phyloP scores from a whole-genome alignment of 2,329 filamentous ascomycete genomes.

The Bipolaris bicolor region DNA sequence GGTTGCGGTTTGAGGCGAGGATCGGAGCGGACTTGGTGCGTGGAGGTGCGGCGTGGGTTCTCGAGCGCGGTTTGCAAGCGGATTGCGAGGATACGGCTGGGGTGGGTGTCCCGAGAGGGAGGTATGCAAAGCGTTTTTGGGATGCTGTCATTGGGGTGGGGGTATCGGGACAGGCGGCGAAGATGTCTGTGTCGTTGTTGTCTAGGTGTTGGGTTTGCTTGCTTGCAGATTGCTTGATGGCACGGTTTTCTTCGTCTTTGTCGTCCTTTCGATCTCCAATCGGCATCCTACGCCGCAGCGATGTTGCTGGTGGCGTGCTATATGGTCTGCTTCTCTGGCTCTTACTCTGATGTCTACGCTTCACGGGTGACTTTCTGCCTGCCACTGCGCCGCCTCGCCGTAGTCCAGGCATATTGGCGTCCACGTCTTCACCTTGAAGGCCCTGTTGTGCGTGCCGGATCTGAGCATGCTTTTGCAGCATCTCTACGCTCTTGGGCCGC shows the following conservation, averaged over 20 bases:
- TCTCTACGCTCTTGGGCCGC: conserved; percentile 1
- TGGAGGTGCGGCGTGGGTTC: not conserved
- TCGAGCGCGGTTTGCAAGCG: not conserved
- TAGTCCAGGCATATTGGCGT: not conserved
- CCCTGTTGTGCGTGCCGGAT: not conserved
- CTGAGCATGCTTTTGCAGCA: not conserved
- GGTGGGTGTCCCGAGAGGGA: conserved; percentile 14
- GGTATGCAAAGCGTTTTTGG: conserved; percentile 24
- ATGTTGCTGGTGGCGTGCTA: conserved; percentile 1
- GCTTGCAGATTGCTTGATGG: not conserved
- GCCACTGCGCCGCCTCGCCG: conserved; percentile 6
- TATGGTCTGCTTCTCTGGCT: conserved; percentile 9
- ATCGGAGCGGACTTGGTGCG: not conserved
- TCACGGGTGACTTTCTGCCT: conserved; percentile 12
- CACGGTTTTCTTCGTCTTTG: not conserved
- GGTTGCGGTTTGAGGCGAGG: not conserved
- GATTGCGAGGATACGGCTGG: not conserved
- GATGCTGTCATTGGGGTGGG: conserved; percentile 27
- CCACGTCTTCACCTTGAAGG: not conserved
- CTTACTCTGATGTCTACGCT: not conserved
- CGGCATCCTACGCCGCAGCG: not conserved
- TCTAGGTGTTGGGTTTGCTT: not conserved
- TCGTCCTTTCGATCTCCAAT: not conserved
- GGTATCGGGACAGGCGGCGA: conserved; percentile 23
- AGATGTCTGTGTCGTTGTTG: not conserved